phyloP scores from a whole-genome alignment of 345 rosid genomes.

The Psidium friedrichsthalianum region DNA sequence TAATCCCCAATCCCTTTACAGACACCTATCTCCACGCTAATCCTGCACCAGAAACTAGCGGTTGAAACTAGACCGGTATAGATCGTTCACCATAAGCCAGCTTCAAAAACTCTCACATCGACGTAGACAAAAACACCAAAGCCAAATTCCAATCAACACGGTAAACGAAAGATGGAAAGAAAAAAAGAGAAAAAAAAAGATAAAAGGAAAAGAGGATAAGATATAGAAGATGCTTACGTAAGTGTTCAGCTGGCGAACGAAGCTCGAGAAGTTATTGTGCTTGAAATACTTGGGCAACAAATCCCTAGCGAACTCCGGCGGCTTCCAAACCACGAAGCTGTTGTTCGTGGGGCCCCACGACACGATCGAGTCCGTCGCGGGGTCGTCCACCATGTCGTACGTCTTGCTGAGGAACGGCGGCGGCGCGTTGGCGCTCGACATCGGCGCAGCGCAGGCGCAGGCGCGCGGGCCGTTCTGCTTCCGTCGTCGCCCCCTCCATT shows the following conservation, averaged over 20 bases:
- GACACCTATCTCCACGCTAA: background rate
- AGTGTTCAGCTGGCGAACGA: slow-evolving; percentile 83
- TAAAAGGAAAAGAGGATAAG: background rate
- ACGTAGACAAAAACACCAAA: background rate
- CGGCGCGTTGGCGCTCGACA: slow-evolving; percentile 37
- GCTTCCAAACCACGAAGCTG: slow-evolving; percentile 84
- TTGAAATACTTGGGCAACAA: slow-evolving; percentile 77
- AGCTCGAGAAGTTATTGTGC: slow-evolving; percentile 92
- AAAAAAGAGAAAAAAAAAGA: background rate
- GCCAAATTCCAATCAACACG: background rate
- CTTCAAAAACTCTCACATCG: background rate
- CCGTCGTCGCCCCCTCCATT: background rate
- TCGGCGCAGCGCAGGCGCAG: slow-evolving; percentile 6
- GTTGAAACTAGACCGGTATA: background rate
- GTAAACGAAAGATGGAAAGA: background rate
- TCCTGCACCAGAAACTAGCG: background rate
- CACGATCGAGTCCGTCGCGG: slow-evolving; percentile 55
- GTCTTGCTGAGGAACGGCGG: slow-evolving; percentile 90
- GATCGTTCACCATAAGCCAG: background rate
- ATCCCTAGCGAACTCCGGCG: slow-evolving; percentile 75
- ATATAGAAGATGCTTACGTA: slow-evolving; percentile 33
- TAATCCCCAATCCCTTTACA: background rate
- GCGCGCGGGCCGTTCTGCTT: too few species aligned
- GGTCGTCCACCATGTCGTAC: slow-evolving; percentile 90
- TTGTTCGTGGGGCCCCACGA: slow-evolving; percentile 78